These are phyloP conservation scores for Sarocladium kiliense DNA, from an alignment of 2,329 filamentous ascomycete genomes.

Conservation along the genomic window DNA sequence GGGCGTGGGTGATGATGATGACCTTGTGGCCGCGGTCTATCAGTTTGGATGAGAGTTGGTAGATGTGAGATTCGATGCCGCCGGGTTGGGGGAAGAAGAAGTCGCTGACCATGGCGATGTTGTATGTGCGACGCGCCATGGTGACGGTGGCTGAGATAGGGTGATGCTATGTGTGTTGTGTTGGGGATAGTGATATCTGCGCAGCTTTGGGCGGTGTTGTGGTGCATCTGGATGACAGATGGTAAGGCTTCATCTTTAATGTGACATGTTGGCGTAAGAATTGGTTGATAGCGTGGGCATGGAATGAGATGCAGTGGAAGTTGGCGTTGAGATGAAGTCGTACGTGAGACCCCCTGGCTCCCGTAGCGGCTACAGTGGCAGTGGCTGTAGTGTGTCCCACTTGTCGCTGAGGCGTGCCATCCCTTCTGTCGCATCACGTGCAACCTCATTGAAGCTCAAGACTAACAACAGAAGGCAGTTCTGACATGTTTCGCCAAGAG, in stretches of 20 bases:
- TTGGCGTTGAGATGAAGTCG: not conserved
- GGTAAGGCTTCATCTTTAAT: not conserved
- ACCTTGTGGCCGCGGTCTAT: conserved; percentile 98
- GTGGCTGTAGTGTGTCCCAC: no score
- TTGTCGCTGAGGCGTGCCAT: no score
- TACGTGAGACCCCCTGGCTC: no score
- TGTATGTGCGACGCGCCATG: conserved; percentile 55
- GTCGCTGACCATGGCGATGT: conserved; percentile 91
- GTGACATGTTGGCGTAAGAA: not conserved
- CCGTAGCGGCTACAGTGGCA: no score
- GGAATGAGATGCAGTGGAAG: not conserved
- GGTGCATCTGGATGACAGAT: not conserved
- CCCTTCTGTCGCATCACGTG: no score
- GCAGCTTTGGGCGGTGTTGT: not conserved
- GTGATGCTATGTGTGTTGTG: conserved; percentile 12
- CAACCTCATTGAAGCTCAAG: no score
- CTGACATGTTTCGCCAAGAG: no score
- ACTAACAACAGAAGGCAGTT: no score
- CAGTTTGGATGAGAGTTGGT: conserved; percentile 92
- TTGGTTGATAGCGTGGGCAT: not conserved
- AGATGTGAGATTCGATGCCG: conserved; percentile 96
- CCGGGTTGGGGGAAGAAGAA: conserved; percentile 99
- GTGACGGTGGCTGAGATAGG: conserved; percentile 20
- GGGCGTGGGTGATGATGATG: conserved; percentile 93
- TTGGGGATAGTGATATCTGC: not conserved